phyloP scores from a whole-genome alignment of 2,329 filamentous ascomycete genomes.

The Trichoderma atroviride region DNA sequence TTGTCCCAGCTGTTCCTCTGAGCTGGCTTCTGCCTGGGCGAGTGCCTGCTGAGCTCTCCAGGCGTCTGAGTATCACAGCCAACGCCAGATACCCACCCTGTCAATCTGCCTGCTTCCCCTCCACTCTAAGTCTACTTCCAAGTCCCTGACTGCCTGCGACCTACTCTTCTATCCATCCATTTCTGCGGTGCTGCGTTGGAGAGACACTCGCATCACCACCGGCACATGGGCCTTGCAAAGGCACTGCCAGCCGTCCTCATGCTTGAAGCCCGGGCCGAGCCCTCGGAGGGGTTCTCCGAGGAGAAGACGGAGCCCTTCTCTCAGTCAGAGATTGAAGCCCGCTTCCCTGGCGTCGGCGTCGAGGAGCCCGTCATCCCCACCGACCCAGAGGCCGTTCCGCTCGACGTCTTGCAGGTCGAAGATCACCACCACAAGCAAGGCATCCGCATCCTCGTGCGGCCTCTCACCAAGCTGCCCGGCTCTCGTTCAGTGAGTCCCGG shows the following conservation, averaged over 20 bases:
- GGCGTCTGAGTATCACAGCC: conserved; percentile 10
- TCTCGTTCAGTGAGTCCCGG: conserved; percentile 59
- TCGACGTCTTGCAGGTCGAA: conserved; percentile 56
- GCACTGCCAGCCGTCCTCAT: conserved; percentile 39
- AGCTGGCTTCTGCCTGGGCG: conserved; percentile 28
- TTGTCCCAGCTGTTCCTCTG: neutral
- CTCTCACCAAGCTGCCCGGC: conserved; percentile 53
- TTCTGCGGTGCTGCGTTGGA: conserved; percentile 14
- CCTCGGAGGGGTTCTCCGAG: conserved; percentile 45
- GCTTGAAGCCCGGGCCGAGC: conserved; percentile 48
- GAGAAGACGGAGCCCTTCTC: conserved; percentile 63
- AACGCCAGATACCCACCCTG: conserved; percentile 18
- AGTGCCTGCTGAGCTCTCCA: conserved; percentile 14
- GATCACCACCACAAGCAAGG: conserved; percentile 57
- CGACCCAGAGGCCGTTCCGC: conserved; percentile 50
- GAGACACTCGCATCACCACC: conserved; percentile 10
- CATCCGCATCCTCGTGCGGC: conserved; percentile 60
- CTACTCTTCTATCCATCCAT: neutral
- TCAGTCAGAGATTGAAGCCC: conserved; percentile 57
- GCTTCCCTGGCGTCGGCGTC: conserved; percentile 50
- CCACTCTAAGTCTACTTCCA: conserved; percentile 10
- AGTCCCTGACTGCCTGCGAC: conserved; percentile 13
- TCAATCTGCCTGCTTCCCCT: conserved; percentile 21
- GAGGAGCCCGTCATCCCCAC: conserved; percentile 46
- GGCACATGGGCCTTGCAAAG: conserved; percentile 34